Evolutionary conservation across 176 grass and related monocot genomes (phyloP).

Genomic region (Musa schizocarpa): DNA sequence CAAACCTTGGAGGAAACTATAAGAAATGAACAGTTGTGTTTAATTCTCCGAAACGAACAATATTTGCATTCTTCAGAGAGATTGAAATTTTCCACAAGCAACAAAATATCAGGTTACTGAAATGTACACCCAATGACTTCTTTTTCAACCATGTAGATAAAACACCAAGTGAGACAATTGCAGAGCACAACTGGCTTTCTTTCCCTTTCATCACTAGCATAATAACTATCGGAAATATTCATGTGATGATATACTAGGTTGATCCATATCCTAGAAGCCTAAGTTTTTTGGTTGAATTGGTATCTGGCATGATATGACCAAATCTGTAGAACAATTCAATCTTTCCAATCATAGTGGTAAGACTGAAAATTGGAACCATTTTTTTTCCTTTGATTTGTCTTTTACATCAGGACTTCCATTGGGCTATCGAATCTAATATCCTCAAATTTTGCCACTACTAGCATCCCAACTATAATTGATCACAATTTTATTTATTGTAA

Average conservation of each 20-base stretch:
- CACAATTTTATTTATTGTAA: too few relatives aligned
- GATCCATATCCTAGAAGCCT: too few relatives aligned
- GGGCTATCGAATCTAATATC: not conserved
- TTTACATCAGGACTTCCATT: conserved; percentile 9
- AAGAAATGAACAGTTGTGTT: not conserved
- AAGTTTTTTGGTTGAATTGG: too few relatives aligned
- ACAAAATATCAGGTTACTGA: not conserved
- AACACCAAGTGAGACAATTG: not conserved
- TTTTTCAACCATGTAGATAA: not conserved
- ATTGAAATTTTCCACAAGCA: not conserved
- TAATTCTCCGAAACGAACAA: not conserved
- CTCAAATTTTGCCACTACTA: too few relatives aligned
- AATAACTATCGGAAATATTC: too few relatives aligned
- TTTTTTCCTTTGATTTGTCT: not conserved
- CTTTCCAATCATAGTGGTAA: not conserved
- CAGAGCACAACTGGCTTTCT: too few relatives aligned
- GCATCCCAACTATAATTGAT: too few relatives aligned
- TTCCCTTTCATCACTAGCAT: too few relatives aligned
- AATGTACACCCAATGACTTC: not conserved
- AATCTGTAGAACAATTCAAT: not conserved
- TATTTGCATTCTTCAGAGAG: not conserved
- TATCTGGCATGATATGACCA: not conserved
- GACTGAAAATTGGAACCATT: not conserved
- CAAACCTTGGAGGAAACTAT: too few relatives aligned
- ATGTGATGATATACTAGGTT: too few relatives aligned